Base-by-base conservation (phyloP, 1,139 yeast genomes). In the Nakaseomyces bracarensis region DNA sequence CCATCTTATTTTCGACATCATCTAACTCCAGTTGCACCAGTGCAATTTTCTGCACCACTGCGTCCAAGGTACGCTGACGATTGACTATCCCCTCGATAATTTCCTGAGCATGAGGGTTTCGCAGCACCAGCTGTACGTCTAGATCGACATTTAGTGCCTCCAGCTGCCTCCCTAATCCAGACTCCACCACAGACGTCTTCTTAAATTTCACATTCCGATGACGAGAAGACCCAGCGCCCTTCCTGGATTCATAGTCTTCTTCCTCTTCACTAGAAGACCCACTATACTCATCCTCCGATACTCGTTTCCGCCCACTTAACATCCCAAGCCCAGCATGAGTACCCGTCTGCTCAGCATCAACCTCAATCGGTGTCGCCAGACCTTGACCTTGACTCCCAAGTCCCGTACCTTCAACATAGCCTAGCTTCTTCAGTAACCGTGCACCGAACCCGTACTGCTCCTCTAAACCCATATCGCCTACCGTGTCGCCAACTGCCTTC, bases 381-480 rank as follows among this genome's bases (percentile, higher is more conserved):
- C 98, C 98, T 41, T 71, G 71, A 1, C 79, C 77, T 18, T 70
- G 64, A 3, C 67, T 64, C 0, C 98, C 98, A 18, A 91, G 70
- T 0, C 97, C 97, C 49, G 74, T 69, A 0, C 98, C 98, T 35
- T 74, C 74, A 13, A 71, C 70, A 59, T 86, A 89, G 0, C 98
- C 98, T 97, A 91, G 89, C 51, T 78, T 74, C 55, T 77, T 70
- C 68, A 91, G 62, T 41, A 91, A 66, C 42, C 73, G 66, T 2
- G 96, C 96, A 27, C 97, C 98, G 36, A 86, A 75, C 8, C 98
- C 97, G 55, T 87, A 89, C 36, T 53, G 58, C 44, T 46, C 47
- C 15, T 47, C 48, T 23, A 49, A 42, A 18, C 39, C 34, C 39
- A 20, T 33, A 27, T n/a, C n/a, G n/a, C n/a, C n/a, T n/a, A n/a